Conservation (phyloP, 2,329 filamentous ascomycete species). For the Lachnum nothofagi region DNA sequence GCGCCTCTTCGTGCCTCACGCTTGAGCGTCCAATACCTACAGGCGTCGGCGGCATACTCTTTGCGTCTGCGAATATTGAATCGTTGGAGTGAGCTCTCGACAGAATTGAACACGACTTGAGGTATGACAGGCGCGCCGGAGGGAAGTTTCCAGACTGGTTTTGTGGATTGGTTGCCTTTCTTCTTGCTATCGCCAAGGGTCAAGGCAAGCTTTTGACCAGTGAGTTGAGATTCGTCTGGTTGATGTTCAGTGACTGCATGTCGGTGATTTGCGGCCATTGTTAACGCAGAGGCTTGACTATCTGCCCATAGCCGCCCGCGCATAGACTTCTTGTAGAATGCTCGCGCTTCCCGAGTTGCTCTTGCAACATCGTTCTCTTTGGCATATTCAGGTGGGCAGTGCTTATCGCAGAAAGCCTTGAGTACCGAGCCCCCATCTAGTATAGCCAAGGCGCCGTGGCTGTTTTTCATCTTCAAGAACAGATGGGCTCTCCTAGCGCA, state of each 20-base stretch:
- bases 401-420: slow-evolving; percentile 94
- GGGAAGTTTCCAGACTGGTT: slow-evolving; percentile 82
- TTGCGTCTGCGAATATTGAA: slow-evolving; percentile 84
- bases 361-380: slow-evolving; percentile 77
- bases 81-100: slow-evolving; percentile 75
- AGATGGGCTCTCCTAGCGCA: slow-evolving; percentile 84
- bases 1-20: slow-evolving; percentile 87
- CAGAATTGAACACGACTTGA: slow-evolving; percentile 76
- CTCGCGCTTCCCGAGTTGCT: slow-evolving; percentile 76
- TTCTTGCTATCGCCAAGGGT: slow-evolving; percentile 69
- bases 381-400: slow-evolving; percentile 84
- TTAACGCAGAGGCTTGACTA: slow-evolving; percentile 75
- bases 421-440: slow-evolving; percentile 75
- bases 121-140: slow-evolving; percentile 94
- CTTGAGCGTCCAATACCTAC: slow-evolving; percentile 97
- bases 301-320: slow-evolving; percentile 86
- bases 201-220: slow-evolving; percentile 74
- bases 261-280: slow-evolving; percentile 68
- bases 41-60: slow-evolving; percentile 87
- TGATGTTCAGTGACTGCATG: slow-evolving; percentile 62
- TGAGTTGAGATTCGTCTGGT: slow-evolving; percentile 75
- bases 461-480: slow-evolving; percentile 95
- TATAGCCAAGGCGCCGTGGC: slow-evolving; percentile 69
- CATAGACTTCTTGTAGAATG: slow-evolving; percentile 87
- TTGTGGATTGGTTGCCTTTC: slow-evolving; percentile 61